Evolutionary conservation across 2,329 filamentous ascomycete genomes (phyloP), one percentile per base, ranked within the genome.

Genomic region (Aspergillus tubingensis): DNA sequence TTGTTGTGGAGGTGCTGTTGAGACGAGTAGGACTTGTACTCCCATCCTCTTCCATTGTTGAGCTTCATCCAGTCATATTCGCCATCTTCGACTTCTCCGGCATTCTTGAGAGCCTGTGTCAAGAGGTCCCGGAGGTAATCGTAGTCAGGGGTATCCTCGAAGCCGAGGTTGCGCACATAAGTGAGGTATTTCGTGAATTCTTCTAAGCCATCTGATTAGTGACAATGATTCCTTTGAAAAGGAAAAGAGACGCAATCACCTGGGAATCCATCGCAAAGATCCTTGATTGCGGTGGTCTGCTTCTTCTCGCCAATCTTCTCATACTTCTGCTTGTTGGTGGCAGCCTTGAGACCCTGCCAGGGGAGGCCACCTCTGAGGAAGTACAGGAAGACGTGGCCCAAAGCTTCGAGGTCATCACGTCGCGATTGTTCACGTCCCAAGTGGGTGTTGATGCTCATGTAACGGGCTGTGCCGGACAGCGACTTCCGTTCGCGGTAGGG

Each of bases 221-320:
- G 49, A 27, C 38, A 21, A 17, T 47, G 13, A 23, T 32, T 10
- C 8, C 8, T 11, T 10, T 7, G 1, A 7, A 8, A 38, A 55
- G 13, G 7, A n/a, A 19, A 41, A 23, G 13, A 19, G 21, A 30
- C 27, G 8, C 49, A 62, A 76, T 43, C 82, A 88, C 86, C 86
- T 67, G 95, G 94, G 80, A 96, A 98, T 54, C 92, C 90, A 70
- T 97, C 93, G 76, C 94, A 98, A 15, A 99, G 86, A 71, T 99
- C 95, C 82, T 97, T 96, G 81, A 99, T 96, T 5, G 87, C 86
- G 21, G 95, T 98, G 0, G 94, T 97, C 82, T 98, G 95, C 83
- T 99, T 99, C 89, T 99, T 98, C 84, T 99, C 94, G 49, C 95
- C 95, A 79, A 99, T 99, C 85, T 98, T 98, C 81, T 99, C 95